These are phyloP conservation scores for Trichoderma orchidacearum DNA, from an alignment of 495 filamentous ascomycete genomes.

Conservation along the genomic window DNA sequence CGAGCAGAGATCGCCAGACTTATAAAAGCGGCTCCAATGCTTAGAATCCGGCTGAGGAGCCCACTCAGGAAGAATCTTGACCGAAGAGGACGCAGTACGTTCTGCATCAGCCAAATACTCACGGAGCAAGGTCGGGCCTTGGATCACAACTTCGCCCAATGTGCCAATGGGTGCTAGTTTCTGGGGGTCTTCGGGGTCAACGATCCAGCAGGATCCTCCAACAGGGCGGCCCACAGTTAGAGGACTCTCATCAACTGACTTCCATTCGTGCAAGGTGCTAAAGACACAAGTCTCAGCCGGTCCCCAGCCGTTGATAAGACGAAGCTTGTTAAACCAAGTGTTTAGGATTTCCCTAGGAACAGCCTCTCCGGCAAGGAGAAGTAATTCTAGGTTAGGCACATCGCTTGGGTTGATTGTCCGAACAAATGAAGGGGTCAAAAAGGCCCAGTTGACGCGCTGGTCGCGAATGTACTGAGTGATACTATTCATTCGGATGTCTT, in stretches of 20 bases:
- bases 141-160: conserved; percentile 35
- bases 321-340: conserved; percentile 8
- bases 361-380: background rate
- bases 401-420: conserved; percentile 22
- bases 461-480: conserved; percentile 24
- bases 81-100: conserved; percentile 5
- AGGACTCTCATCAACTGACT: conserved; percentile 10
- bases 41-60: conserved; percentile 8
- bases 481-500: conserved; percentile 22
- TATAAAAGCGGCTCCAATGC: conserved; percentile 17
- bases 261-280: conserved; percentile 12
- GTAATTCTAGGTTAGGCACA: conserved; percentile 7
- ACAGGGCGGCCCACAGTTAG: conserved; percentile 27
- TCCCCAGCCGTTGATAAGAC: conserved; percentile 4
- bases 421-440: conserved; percentile 30
- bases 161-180: conserved; percentile 30
- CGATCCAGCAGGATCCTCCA: conserved; percentile 31
- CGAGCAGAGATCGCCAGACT: conserved; percentile 10
- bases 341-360: background rate
- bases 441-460: conserved; percentile 34
- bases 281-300: conserved; percentile 3
- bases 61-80: background rate
- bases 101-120: conserved; percentile 13
- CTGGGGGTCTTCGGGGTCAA: conserved; percentile 32
- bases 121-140: conserved; percentile 36